Evolutionary conservation across 2,329 filamentous ascomycete species (phyloP).

Genomic region (Tolypocladium ovalisporum): DNA sequence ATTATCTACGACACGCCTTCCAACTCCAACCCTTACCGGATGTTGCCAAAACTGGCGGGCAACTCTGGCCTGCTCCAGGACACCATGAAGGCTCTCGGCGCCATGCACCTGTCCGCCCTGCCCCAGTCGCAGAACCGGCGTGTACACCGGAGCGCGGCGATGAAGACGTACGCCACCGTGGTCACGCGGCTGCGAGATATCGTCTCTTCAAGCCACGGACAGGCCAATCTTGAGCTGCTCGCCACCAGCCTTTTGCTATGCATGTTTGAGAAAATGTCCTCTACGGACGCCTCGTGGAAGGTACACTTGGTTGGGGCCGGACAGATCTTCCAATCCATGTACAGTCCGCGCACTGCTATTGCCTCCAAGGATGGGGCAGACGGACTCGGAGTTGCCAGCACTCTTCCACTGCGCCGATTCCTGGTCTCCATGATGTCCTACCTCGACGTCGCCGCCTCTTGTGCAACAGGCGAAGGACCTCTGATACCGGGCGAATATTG

Average conservation of each 20-base stretch:
- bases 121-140: slow-evolving; percentile 18
- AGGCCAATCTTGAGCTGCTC: slow-evolving; percentile 12
- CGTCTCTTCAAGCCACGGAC: slow-evolving; percentile 15
- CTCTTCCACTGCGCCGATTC: slow-evolving; percentile 12
- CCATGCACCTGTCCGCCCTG: slow-evolving; percentile 27
- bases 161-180: slow-evolving; percentile 24
- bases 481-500: slow-evolving; percentile 25
- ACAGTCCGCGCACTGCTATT: slow-evolving; percentile 1
- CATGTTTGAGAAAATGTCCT: slow-evolving; percentile 7
- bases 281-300: slow-evolving; percentile 19
- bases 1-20: slow-evolving; percentile 27
- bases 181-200: slow-evolving; percentile 13
- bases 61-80: slow-evolving; percentile 27
- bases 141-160: slow-evolving; percentile 23
- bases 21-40: slow-evolving; percentile 27
- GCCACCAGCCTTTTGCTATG: slow-evolving; percentile 11
- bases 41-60: slow-evolving; percentile 29
- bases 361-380: background rate
- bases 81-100: slow-evolving; percentile 26
- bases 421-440: slow-evolving; percentile 26
- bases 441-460: slow-evolving; percentile 26
- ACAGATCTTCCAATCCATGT: slow-evolving; percentile 19
- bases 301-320: slow-evolving; percentile 25
- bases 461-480: slow-evolving; percentile 23
- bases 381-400: background rate